A percentile compares a stretch with the other conserved stretches of the same genome.
Conservation (phyloP, 208 protist genomes). For the Lotmaria passim region DNA sequence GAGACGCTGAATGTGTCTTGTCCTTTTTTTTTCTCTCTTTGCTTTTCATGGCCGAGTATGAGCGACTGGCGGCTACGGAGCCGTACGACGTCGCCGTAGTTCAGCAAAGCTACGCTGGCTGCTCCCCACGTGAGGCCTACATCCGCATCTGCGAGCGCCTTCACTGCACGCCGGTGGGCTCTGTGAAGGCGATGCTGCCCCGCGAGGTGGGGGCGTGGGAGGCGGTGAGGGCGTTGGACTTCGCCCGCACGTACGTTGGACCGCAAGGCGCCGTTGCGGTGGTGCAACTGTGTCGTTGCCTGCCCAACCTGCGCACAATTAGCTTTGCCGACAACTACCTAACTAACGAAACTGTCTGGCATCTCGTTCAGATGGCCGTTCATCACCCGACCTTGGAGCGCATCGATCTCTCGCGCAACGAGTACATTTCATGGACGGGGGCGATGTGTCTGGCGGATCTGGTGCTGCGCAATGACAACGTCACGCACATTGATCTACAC, state of each 20-base stretch:
- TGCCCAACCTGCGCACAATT: slow-evolving; percentile 48
- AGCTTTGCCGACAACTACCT: slow-evolving; percentile 76
- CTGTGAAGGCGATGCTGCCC: slow-evolving; percentile 58
- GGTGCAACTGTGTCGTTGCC: slow-evolving; percentile 65
- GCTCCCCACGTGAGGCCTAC: slow-evolving; percentile 62
- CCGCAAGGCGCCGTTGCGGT: slow-evolving; percentile 52
- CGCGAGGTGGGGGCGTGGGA: slow-evolving; percentile 46
- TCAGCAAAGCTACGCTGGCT: slow-evolving; percentile 48
- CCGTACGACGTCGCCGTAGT: slow-evolving; percentile 51
- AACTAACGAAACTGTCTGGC: slow-evolving; percentile 68
- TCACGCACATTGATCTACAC: slow-evolving; percentile 63
- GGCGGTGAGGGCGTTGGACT: slow-evolving; percentile 47
- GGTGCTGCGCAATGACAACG: slow-evolving; percentile 48
- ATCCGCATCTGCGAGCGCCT: slow-evolving; percentile 40
- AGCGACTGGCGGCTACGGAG: slow-evolving; percentile 17
- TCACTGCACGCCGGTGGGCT: slow-evolving; percentile 43
- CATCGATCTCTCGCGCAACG: slow-evolving; percentile 70
- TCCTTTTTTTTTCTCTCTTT: slow-evolving; percentile 12
- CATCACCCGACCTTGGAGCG: slow-evolving; percentile 58
- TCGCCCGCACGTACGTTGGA: slow-evolving; percentile 74
- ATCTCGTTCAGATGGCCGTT: slow-evolving; percentile 60
- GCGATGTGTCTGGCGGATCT: slow-evolving; percentile 74
- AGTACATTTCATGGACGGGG: slow-evolving; percentile 78
- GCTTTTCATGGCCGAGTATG: slow-evolving; percentile 16
- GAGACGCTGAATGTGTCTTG: too few relatives aligned